Base-by-base conservation (phyloP, 352 stramenopile genomes). In the Chrysophaeum taylorii region DNA sequence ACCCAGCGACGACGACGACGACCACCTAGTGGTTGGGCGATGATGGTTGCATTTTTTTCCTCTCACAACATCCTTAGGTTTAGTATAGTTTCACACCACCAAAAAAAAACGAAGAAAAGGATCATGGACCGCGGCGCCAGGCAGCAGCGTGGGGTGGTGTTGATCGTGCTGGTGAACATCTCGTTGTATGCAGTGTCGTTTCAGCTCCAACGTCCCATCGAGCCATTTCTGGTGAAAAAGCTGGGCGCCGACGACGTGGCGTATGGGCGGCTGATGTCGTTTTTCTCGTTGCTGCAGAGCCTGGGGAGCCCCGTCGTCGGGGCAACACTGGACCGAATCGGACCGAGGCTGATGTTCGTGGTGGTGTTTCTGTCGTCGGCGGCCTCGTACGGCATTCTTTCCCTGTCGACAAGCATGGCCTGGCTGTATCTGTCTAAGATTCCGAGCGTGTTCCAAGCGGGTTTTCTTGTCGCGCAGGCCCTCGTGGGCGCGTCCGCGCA, bases 201-300 rank as follows among this genome's bases (percentile, higher is more conserved):
- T 71, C 80, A 87, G 71, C 69, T 87, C 0, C 82, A 87, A 53
- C 69, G 79, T n/a, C 80, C 80, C 12, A 71, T 87, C 1, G 82
- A 85, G 71, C 80, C 82, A 16, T 87, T 82, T 74, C 72, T 86
- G 33, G 76, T 87, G 25, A 63, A 76, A 39, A 77, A 72, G 12
- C 68, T 87, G 9, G 69, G 78, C 57, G 71, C 76, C 9, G 35
- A 75, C 68, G 67, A 70, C 60, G 50, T 64, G 25, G 79, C 72
- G 0, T 87, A 87, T 68, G 82, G 78, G 0, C 72, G 74, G 31
- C 48, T 87, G 0, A 76, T 84, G 57, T 84, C 82, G 27, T 84
- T 85, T 48, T 87, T 87, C 68, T 73, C 69, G 7, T 18, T 76
- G 0, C 72, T 85, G 29, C 79, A 87, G 72, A 81, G 70, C 0